phyloP scores from a whole-genome alignment of 495 filamentous ascomycete genomes.

The Parathielavia appendiculata region DNA sequence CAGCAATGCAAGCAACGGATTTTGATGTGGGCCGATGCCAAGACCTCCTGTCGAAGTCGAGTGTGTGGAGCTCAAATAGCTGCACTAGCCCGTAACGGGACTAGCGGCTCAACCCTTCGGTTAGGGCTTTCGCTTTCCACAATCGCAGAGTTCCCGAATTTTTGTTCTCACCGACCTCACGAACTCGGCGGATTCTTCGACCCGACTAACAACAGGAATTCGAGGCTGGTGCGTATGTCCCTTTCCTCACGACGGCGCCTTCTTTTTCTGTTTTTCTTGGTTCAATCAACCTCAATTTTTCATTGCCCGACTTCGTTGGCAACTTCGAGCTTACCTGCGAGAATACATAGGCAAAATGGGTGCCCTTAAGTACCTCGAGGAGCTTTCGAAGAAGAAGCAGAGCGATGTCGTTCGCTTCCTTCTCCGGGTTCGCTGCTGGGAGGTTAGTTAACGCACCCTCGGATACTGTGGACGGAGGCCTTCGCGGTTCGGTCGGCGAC shows the following conservation, averaged over 20 bases:
- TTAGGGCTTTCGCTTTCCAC: slow-evolving; percentile 34
- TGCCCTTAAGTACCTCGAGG: slow-evolving; percentile 98
- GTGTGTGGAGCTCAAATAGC: slow-evolving; percentile 16
- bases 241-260: slow-evolving; percentile 1
- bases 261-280: slow-evolving; percentile 1
- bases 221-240: slow-evolving; percentile 25
- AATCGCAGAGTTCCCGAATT: slow-evolving; percentile 27
- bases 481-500: slow-evolving; percentile 2
- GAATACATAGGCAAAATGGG: slow-evolving; percentile 60
- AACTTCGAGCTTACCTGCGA: slow-evolving; percentile 13
- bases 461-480: slow-evolving; percentile 30
- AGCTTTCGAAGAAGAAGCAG: slow-evolving; percentile 99
- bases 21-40: background rate
- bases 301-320: slow-evolving; percentile 13
- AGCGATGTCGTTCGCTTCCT: slow-evolving; percentile 98
- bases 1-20: background rate
- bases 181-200: slow-evolving; percentile 24
- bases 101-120: slow-evolving; percentile 17
- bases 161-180: slow-evolving; percentile 24
- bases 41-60: background rate
- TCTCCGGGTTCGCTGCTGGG: slow-evolving; percentile 99
- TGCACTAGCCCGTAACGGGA: slow-evolving; percentile 8
- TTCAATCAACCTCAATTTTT: slow-evolving; percentile 7
- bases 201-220: slow-evolving; percentile 34
- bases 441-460: slow-evolving; percentile 73